Base-by-base conservation (phyloP, 371 early-diverging fungal species). In the Mortierella polycephala region DNA sequence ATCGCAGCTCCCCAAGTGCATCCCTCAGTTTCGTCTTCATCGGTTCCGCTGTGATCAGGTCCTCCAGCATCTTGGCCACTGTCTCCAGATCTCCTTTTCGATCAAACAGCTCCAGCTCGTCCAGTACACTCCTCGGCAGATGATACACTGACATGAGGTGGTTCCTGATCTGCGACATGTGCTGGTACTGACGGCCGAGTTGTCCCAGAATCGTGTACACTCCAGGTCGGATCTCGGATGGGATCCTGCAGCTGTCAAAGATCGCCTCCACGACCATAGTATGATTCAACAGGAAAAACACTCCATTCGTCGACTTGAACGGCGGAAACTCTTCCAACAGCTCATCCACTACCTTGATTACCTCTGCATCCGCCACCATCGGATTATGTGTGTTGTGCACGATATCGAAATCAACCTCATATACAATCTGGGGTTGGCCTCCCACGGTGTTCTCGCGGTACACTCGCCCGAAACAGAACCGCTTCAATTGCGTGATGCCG, bases 391-490 rank as follows among this genome's bases (percentile, higher is more conserved):
- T 85, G 56, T 85, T 87, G 52, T 90, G 90, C 7, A 97, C 93
- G 44, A 96, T 94, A 69, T 98, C 98, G 84, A 98, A 97, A 64
- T 96, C 95, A 40, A 92, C 96, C 70, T 95, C 96, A 44, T 89
- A 72, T 0, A 92, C 89, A 5, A 88, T 83, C 58, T 91, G 85
- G 1, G 97, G 97, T 74, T 96, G 97, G 3, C 95, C 94, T 14
- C 91, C 91, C 14, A 85, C 88, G 20, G 85, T 84, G 47, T 89
- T 91, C 71, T 92, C 91, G n/a, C 85, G 87, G 73, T 91, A 98
- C 5, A 95, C 95, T 42, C 86, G 85, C 45, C 94, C 96, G 81
- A 98, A 95, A 16, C 90, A 88, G 76, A 90, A 98, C 54, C 98
- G 88, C 76, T 96, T 96, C 30, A 96, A 62, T 62, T 92, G 87